Evolutionary conservation across 139 green algal genomes (phyloP).

Genomic region (Microglena sp.): DNA sequence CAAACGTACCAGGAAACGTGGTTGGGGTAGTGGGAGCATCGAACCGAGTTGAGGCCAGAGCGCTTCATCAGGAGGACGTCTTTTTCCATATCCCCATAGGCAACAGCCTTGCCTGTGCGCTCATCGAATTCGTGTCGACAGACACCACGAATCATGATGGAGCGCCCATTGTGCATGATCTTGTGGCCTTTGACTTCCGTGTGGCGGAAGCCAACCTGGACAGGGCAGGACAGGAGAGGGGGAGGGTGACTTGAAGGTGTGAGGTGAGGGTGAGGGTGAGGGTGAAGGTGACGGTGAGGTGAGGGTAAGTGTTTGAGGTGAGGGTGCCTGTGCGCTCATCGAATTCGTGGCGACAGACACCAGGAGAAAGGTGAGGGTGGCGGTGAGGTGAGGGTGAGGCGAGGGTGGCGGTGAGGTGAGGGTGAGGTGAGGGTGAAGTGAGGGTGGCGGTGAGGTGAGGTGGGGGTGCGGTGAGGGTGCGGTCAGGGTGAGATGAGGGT

Average conservation of each 20-base stretch:
- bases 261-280: too few species aligned
- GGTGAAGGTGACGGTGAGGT: too few species aligned
- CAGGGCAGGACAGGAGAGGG: neutral
- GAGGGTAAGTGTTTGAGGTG: too few species aligned
- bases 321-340: slow-evolving; percentile 15
- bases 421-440: too few species aligned
- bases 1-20: slow-evolving; percentile 69
- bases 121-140: slow-evolving; percentile 78
- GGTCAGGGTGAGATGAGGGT: too few species aligned
- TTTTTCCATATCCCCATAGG: slow-evolving; percentile 25
- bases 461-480: too few species aligned
- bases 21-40: slow-evolving; percentile 94
- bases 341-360: slow-evolving; percentile 88
- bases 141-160: slow-evolving; percentile 74
- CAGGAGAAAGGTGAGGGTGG: slow-evolving; percentile 30
- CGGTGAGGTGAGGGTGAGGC: too few species aligned
- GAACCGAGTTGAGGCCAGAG: slow-evolving; percentile 91
- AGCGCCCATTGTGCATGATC: slow-evolving; percentile 74
- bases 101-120: slow-evolving; percentile 27
- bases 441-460: too few species aligned
- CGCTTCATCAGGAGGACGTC: slow-evolving; percentile 91
- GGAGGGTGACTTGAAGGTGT: too few species aligned
- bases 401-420: too few species aligned
- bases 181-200: slow-evolving; percentile 42
- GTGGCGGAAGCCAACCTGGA: slow-evolving; percentile 67